A percentile compares a stretch with the other conserved stretches of the same genome.
These are phyloP conservation scores for Mortierella sp. DNA, from an alignment of 371 early-diverging fungal genomes.

Conservation along the genomic window DNA sequence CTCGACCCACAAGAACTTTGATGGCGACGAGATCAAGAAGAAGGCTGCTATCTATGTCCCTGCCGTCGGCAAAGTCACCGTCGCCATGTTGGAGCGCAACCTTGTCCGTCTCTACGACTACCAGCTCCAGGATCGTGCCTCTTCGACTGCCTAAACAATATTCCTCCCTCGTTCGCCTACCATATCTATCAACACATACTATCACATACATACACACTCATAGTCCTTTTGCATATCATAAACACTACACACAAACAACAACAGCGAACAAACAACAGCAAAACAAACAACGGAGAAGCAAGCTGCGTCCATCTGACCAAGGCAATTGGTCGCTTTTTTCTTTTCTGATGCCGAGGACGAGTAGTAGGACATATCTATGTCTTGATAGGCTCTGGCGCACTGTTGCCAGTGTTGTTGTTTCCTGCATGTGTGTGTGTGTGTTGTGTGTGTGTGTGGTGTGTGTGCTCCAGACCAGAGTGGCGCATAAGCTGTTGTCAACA, in stretches of 20 bases:
- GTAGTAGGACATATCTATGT: background rate
- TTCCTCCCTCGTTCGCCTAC: background rate
- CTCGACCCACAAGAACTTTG: slow-evolving; percentile 92
- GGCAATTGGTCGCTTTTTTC: too few relatives aligned
- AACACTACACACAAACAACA: background rate
- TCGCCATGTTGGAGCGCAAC: slow-evolving; percentile 97
- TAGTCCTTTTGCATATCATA: too few relatives aligned
- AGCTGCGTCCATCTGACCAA: too few relatives aligned
- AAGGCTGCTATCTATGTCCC: slow-evolving; percentile 95
- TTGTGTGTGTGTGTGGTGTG: background rate
- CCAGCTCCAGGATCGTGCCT: slow-evolving; percentile 34
- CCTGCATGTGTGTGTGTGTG: background rate
- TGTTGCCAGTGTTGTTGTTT: background rate
- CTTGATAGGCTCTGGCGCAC: background rate
- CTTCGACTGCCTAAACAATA: slow-evolving; percentile 6
- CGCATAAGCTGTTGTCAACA: too few relatives aligned
- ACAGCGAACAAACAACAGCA: background rate
- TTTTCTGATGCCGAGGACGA: background rate
- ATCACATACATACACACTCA: background rate
- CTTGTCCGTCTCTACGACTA: slow-evolving; percentile 88
- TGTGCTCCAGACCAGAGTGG: background rate
- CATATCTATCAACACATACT: background rate
- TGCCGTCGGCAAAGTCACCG: slow-evolving; percentile 97
- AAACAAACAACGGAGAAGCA: too few relatives aligned
- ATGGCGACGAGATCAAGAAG: slow-evolving; percentile 85